Conservation (phyloP, 305 asterid genomes). For the Fraxinus angustifolia region DNA sequence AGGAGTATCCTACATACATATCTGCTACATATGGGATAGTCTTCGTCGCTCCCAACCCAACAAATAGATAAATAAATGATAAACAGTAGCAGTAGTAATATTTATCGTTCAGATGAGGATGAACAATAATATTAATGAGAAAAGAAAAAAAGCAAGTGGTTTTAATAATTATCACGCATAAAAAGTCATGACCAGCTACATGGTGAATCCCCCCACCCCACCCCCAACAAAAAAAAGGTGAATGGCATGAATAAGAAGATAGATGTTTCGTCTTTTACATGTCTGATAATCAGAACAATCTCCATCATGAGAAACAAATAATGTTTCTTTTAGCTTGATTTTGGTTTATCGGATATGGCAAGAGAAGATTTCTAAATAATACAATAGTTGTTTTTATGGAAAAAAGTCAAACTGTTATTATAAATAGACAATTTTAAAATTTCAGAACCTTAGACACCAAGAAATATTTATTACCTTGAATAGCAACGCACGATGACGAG, state of each 20-base stretch:
- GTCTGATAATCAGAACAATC: slow-evolving; percentile 1
- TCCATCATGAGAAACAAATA: slow-evolving; percentile 9
- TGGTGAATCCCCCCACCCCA: background rate
- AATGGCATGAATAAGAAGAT: background rate
- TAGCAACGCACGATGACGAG: slow-evolving; percentile 93
- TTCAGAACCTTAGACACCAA: background rate
- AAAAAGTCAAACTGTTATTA: background rate
- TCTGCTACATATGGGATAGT: background rate
- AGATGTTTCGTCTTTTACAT: background rate
- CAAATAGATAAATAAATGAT: background rate
- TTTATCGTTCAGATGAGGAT: background rate
- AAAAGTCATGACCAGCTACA: background rate
- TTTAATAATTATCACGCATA: background rate
- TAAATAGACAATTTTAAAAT: slow-evolving; percentile 1
- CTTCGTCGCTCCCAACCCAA: background rate
- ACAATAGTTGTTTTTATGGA: background rate
- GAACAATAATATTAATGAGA: background rate
- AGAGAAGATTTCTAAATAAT: background rate
- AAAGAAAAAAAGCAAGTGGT: background rate
- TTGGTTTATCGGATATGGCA: slow-evolving; percentile 2
- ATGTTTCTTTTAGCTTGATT: background rate
- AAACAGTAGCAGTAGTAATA: background rate
- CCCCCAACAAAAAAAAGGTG: background rate
- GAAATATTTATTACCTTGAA: slow-evolving; percentile 63
- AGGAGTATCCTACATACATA: background rate